Base-by-base conservation (phyloP, 163 green algal genomes). In the Chlamydomonas reinhardtii region DNA sequence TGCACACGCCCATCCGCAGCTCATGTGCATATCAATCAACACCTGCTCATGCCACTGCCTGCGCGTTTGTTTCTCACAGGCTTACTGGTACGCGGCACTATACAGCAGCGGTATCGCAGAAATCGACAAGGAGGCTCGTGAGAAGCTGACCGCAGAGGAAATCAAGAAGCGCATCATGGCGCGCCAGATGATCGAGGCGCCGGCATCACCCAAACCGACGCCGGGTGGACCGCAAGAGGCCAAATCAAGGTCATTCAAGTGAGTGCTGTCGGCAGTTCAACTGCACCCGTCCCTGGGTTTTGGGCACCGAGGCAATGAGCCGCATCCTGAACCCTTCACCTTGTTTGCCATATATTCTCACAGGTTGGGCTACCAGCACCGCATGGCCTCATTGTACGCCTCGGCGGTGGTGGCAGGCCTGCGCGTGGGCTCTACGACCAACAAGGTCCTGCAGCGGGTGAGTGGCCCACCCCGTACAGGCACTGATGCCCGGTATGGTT, bases 131-230 rank as follows among this genome's bases (percentile, higher is more conserved):
- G 68, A 71, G 48, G 31, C 66, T 12, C 66, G 78, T 4, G 43
- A 70, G 29, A 76, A 76, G 52, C 31, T 85, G 66, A 85, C 78
- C 16, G 31, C 78, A 9, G 78, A 70, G 6, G 78, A 85, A 68
- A 52, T 85, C 27, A 61, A 35, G 29, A 19, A 71, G 64, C 29
- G 29, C 15, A 37, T 71, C 29, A 71, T 71, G 64, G 20, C 48
- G 14, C 48, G 48, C 48, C 5, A 56, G 5, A 56, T 56, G 48
- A 56, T 56, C 1, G 48, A 56, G 1, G 12, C 39, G 5, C 39
- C 39, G 39, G 39, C 48, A 56, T 56, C 48, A 56, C 48, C 48
- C 1, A 22, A 17, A 43, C 29, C 29, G 43, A 2, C 43, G 31
- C 2, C 8, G 22, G 65, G 31, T 27, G 29, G 8, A 37, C 65